A percentile compares a stretch with the other conserved stretches of the same genome.
phyloP scores from a whole-genome alignment of 768 basidiomycete genomes.

The Suillus hirtellus region DNA sequence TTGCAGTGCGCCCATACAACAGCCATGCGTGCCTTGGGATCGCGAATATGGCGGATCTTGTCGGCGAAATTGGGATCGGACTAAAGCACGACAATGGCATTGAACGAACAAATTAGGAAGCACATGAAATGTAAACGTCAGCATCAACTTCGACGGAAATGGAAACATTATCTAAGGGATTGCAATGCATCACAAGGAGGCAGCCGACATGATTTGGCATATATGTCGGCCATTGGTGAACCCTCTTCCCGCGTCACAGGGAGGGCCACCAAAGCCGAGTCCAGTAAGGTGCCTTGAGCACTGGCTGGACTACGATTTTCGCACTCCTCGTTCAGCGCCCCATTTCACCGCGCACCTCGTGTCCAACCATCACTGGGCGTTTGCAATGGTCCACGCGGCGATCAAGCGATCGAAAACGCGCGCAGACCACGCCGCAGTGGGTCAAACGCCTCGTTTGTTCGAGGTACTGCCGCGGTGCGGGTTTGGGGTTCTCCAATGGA shows the following conservation, averaged over 20 bases:
- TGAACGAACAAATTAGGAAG: slow-evolving; percentile 23
- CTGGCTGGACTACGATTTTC: slow-evolving; percentile 40
- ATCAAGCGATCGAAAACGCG: slow-evolving; percentile 95
- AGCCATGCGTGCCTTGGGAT: slow-evolving; percentile 85
- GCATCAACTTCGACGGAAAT: slow-evolving; percentile 44
- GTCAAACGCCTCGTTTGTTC: slow-evolving; percentile 82
- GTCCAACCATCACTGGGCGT: slow-evolving; percentile 78
- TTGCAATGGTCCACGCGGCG: slow-evolving; percentile 75
- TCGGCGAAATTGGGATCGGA: slow-evolving; percentile 83
- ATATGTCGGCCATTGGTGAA: slow-evolving; percentile 56
- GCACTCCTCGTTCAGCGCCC: slow-evolving; percentile 97
- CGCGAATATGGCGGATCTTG: slow-evolving; percentile 83
- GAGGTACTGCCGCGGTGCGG: slow-evolving; percentile 77
- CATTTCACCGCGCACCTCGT: slow-evolving; percentile 94
- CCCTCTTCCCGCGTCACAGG: slow-evolving; percentile 71
- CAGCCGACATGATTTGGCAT: slow-evolving; percentile 53
- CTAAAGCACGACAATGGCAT: slow-evolving; percentile 46
- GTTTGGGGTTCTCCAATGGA: slow-evolving; percentile 91
- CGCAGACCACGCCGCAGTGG: slow-evolving; percentile 70
- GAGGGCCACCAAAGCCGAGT: slow-evolving; percentile 43
- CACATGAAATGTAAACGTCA: slow-evolving; percentile 70
- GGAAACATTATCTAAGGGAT: slow-evolving; percentile 27
- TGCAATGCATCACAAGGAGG: slow-evolving; percentile 58
- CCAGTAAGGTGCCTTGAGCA: slow-evolving; percentile 29
- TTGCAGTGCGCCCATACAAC: slow-evolving; percentile 87